Evolutionary conservation across 306 rosid species (phyloP).

Genomic region (Abrus precatorius): DNA sequence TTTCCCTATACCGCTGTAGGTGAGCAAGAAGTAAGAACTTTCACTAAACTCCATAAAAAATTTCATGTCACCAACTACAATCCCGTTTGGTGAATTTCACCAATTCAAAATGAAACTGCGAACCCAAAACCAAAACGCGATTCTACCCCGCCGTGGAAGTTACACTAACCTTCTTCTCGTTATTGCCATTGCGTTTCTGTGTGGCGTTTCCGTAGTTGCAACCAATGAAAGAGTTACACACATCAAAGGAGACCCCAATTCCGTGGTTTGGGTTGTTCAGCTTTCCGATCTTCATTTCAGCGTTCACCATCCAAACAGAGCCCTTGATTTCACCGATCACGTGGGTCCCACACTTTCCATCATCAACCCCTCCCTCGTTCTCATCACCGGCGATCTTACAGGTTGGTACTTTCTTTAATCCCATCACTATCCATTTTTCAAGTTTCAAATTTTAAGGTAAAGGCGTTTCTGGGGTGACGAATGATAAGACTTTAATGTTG

Average conservation of each 20-base stretch:
- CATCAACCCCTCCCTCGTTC: constrained; percentile 94
- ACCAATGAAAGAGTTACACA: constrained; percentile 44
- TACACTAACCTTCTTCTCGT: background rate
- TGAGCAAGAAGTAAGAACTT: too few relatives aligned
- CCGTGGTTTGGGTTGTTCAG: constrained; percentile 90
- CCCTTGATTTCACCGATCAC: constrained; percentile 61
- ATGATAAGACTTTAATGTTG: background rate
- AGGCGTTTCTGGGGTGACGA: background rate
- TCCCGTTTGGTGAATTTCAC: background rate
- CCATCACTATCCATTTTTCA: background rate
- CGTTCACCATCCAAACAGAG: constrained; percentile 87
- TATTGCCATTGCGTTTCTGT: background rate
- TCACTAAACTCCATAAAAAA: too few relatives aligned
- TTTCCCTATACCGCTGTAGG: too few relatives aligned
- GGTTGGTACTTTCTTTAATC: constrained; percentile 49
- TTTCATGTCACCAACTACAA: background rate
- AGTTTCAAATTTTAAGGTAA: constrained; percentile 6
- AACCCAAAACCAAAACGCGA: background rate
- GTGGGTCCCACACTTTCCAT: constrained; percentile 79
- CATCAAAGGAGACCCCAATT: constrained; percentile 65
- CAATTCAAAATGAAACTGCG: constrained; percentile 24
- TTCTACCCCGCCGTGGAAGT: constrained; percentile 4
- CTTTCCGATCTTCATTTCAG: constrained; percentile 98
- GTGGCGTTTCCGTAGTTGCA: background rate
- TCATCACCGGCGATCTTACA: constrained; percentile 96